Percentiles rank a stretch among this genome's conserved stretches.
Evolutionary conservation across 352 stramenopile species (phyloP).

Genomic region (Detonula confervacea): DNA sequence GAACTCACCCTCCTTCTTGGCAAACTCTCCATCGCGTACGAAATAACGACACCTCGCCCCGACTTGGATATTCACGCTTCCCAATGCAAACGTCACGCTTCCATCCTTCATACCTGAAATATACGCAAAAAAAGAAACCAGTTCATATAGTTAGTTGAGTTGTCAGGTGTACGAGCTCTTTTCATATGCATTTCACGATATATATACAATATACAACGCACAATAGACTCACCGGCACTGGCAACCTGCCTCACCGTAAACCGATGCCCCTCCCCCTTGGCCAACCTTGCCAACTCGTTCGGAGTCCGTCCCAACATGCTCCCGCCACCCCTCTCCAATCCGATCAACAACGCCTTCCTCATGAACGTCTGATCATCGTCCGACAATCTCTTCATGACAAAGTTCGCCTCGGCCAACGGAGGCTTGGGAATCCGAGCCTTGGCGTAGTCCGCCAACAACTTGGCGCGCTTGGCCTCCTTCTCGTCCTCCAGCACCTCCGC

Average conservation of each 20-base stretch:
- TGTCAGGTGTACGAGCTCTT: no score
- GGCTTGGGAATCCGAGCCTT: constrained; percentile 83
- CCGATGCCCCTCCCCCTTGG: constrained; percentile 71
- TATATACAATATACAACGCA: no score
- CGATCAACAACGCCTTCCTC: constrained; percentile 71
- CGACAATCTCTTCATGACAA: constrained; percentile 23
- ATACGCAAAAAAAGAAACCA: no score
- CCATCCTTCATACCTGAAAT: constrained; percentile 77
- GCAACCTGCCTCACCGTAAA: constrained; percentile 79
- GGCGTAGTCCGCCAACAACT: constrained; percentile 64
- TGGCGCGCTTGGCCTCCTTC: constrained; percentile 40
- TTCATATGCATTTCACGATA: no score
- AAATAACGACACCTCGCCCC: constrained; percentile 79
- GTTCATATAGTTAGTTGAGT: no score
- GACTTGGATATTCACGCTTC: constrained; percentile 71
- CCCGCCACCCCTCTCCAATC: constrained; percentile 57
- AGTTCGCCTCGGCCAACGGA: constrained; percentile 81
- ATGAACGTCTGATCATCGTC: constrained; percentile 62
- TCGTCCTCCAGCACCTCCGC: constrained; percentile 21
- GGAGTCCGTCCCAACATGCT: constrained; percentile 47
- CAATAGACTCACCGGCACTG: constrained; percentile 29
- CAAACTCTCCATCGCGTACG: constrained; percentile 80
- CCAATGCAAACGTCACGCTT: constrained; percentile 76
- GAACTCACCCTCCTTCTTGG: constrained; percentile 70
- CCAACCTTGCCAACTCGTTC: constrained; percentile 68